Evolutionary conservation across 2,329 filamentous ascomycete genomes (phyloP).

Genomic region (Colletotrichum somersetense): DNA sequence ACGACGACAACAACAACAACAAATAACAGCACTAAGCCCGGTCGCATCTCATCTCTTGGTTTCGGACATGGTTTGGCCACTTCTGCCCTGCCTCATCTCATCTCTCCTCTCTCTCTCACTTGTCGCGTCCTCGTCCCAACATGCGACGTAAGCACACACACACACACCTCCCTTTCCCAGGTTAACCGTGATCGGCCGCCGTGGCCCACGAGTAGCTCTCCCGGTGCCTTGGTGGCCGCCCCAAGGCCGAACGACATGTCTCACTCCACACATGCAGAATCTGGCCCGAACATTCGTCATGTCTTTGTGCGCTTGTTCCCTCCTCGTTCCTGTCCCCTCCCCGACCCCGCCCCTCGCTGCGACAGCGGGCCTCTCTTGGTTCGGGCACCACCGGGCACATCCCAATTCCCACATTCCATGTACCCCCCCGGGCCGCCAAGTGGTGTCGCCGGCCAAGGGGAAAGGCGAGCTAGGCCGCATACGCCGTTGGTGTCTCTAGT

Average conservation of each 20-base stretch:
- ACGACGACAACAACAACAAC: neutral
- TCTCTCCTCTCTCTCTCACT: neutral
- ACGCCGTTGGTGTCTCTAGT: slow-evolving; percentile 21
- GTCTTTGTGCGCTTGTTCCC: slow-evolving; percentile 17
- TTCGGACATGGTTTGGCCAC: neutral
- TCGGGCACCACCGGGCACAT: slow-evolving; percentile 12
- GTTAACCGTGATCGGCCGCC: slow-evolving; percentile 12
- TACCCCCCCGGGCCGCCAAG: slow-evolving; percentile 30
- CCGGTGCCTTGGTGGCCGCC: slow-evolving; percentile 21
- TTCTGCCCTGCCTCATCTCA: neutral
- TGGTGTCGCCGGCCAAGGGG: slow-evolving; percentile 24
- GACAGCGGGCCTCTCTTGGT: slow-evolving; percentile 1
- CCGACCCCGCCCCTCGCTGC: neutral
- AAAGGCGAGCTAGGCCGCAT: slow-evolving; percentile 26
- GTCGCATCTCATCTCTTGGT: slow-evolving; percentile 12
- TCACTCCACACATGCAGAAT: slow-evolving; percentile 16
- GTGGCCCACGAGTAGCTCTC: neutral
- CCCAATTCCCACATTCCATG: slow-evolving; percentile 37
- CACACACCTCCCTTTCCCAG: neutral
- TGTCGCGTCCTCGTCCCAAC: slow-evolving; percentile 8
- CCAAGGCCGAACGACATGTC: slow-evolving; percentile 27
- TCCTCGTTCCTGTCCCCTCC: slow-evolving; percentile 1
- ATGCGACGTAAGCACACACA: neutral
- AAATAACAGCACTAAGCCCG: neutral
- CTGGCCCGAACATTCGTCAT: slow-evolving; percentile 17